phyloP scores from a whole-genome alignment of 2,329 filamentous ascomycete species.

The Fusarium avenaceum region DNA sequence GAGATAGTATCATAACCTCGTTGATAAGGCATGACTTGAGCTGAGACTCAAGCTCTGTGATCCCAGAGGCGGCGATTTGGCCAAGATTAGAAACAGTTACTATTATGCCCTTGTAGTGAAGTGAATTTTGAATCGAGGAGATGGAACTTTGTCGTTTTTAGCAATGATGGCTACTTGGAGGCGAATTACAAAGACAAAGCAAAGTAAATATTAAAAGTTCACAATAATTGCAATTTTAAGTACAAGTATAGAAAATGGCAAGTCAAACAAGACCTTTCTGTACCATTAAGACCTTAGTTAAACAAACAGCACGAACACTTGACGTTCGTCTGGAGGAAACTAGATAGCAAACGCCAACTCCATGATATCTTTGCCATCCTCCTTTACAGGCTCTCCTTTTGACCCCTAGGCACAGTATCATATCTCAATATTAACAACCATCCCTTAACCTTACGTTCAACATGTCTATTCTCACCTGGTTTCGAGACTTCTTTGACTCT shows the following conservation, averaged over 20 bases:
- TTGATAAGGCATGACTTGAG: no score
- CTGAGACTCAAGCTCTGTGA: no score
- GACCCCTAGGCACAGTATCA: neutral
- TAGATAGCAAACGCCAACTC: neutral
- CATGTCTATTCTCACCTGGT: constrained; percentile 1
- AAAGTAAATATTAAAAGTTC: neutral
- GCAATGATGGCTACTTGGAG: neutral
- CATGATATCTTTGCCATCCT: neutral
- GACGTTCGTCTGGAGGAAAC: neutral
- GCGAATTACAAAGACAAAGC: neutral
- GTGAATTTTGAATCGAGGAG: no score
- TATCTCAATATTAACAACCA: neutral
- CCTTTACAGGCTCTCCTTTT: no score
- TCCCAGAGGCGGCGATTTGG: no score
- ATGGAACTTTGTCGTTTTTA: neutral
- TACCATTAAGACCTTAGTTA: neutral
- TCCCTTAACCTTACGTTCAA: neutral
- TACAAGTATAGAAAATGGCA: neutral
- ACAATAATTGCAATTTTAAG: neutral
- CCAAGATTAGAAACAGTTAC: no score
- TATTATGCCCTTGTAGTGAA: no score
- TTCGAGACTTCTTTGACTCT: neutral
- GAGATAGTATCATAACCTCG: no score
- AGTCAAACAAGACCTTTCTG: neutral
- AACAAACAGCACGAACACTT: neutral